Evolutionary conservation across 345 rosid genomes (phyloP).

Genomic region (Xanthoceras sorbifolium): DNA sequence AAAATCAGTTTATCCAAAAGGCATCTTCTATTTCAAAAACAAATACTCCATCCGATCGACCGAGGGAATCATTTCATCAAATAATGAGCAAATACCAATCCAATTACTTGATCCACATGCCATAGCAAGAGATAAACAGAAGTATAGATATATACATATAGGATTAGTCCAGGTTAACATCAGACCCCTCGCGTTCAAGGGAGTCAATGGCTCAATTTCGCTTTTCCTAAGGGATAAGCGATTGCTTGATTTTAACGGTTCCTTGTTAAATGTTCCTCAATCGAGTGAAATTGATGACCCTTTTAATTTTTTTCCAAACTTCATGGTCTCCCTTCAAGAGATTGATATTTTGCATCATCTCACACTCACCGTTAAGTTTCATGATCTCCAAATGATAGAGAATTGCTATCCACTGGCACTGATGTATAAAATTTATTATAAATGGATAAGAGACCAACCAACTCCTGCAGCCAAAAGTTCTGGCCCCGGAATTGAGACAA

Average conservation of each 20-base stretch:
- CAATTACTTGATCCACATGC: not conserved
- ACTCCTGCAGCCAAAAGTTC: not conserved
- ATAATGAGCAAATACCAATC: not conserved
- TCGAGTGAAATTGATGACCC: not conserved
- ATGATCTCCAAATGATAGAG: not conserved
- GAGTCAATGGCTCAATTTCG: not conserved
- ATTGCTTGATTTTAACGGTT: not conserved
- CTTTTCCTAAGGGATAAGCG: not conserved
- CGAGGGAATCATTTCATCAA: not conserved
- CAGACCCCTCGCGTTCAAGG: not conserved
- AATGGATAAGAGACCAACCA: not conserved
- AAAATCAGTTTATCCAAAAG: not conserved
- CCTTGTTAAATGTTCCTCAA: not conserved
- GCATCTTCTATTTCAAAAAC: constrained; percentile 13
- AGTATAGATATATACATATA: not conserved
- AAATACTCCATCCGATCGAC: not conserved
- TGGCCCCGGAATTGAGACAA: not conserved
- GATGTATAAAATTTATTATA: not conserved
- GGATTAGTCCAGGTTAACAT: constrained; percentile 13
- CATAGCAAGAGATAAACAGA: not conserved
- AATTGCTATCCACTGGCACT: not conserved
- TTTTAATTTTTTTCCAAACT: not conserved
- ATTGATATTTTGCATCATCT: not conserved
- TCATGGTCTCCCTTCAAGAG: not conserved
- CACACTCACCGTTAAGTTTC: not conserved